Conservation (phyloP, 2,329 filamentous ascomycete genomes). For the Colletotrichum sp. region DNA sequence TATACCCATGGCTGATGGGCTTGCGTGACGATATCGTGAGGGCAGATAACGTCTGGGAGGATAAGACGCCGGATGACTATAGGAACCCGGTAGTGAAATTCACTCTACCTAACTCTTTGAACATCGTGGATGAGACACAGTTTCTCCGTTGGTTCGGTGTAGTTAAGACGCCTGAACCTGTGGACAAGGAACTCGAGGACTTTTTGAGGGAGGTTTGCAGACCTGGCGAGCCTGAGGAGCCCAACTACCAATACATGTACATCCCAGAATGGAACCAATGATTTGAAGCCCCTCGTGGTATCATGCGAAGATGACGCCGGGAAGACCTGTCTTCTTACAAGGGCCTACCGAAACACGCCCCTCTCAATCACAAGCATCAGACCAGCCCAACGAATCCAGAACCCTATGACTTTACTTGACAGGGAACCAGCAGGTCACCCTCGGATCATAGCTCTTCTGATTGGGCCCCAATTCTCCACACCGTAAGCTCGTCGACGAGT, state of each 20-base stretch:
- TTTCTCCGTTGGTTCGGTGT: background rate
- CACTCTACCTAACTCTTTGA: background rate
- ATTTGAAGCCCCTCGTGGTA: background rate
- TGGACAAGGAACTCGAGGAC: background rate
- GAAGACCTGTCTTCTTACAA: too few relatives aligned
- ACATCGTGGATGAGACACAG: background rate
- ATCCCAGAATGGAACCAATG: background rate
- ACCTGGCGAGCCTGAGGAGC: background rate
- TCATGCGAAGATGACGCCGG: too few relatives aligned
- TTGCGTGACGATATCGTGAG: background rate
- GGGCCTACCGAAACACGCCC: too few relatives aligned
- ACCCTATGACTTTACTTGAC: background rate
- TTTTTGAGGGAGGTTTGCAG: background rate
- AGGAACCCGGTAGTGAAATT: rapidly evolving
- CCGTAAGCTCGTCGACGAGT: background rate
- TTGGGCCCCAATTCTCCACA: background rate
- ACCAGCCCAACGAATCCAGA: background rate
- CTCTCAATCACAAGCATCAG: background rate
- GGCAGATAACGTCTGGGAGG: background rate
- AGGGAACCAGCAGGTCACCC: background rate
- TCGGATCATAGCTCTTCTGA: background rate
- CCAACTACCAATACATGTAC: background rate
- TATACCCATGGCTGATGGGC: background rate
- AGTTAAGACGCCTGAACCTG: background rate
- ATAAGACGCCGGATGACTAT: background rate